Evolutionary conservation across 2,329 filamentous ascomycete genomes (phyloP), one percentile per base, ranked within the genome.

Genomic region (Coleophoma eucalyptorum): DNA sequence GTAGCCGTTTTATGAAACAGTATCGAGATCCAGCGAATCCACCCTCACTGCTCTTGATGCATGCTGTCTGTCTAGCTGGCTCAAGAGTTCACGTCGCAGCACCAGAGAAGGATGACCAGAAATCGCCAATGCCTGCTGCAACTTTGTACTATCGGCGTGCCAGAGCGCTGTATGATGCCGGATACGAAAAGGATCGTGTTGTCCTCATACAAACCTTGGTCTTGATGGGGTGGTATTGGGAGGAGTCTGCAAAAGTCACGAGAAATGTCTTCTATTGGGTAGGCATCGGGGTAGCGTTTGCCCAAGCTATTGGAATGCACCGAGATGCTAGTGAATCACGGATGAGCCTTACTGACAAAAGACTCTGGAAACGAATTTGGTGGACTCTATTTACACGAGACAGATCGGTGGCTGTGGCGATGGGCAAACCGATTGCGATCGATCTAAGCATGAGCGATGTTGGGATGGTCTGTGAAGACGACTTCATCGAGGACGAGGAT

Each of bases 191-290:
- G 62, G 93, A 97, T 63, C 81, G 93, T 7, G 89, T 97, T 45
- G 97, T 93, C 0, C 96, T 97, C 56, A 92, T 97, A 3, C 93
- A 97, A 69, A 90, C 92, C 1, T 74, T 97, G 53, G 81, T 97
- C 43, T 70, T 97, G 45, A 93, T 97, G 87, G 92, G 92, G 31
- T 97, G 93, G 92, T 97, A 96, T 69, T 97, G 93, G 92, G 93
- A 97, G 72, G 92, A 91, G 0, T 92, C 93, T 7, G 42, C 19
- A 16, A 44, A 32, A 21, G 47, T 97, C 21, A 97, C 93, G 7
- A 97, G 96, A 67, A 97, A 97, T 61, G 93, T 97, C 20, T 97
- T 97, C 66, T 97, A 97, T 73, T 97, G 93, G 93, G 96, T 86
- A 50, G 81, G 93, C 55, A 90, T 97, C 43, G 93, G 92, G 40